Conservation (phyloP, 768 basidiomycete genomes). For the Trametes cubensis region DNA sequence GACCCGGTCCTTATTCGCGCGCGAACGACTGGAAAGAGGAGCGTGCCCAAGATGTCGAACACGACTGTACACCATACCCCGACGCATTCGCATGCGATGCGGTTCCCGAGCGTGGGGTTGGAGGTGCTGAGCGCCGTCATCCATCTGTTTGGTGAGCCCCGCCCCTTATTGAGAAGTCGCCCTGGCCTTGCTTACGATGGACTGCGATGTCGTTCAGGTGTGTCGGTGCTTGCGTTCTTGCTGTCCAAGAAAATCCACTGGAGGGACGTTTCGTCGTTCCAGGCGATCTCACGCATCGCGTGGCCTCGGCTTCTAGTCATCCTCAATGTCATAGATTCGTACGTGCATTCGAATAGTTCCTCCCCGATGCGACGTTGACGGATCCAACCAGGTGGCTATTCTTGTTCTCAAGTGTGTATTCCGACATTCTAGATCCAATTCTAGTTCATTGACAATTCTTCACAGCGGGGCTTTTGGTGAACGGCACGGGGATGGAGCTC, state of each 20-base stretch:
- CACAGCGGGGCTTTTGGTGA: slow-evolving; percentile 47
- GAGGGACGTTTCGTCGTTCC: slow-evolving; percentile 35
- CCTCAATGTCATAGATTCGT: slow-evolving; percentile 46
- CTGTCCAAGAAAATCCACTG: slow-evolving; percentile 43
- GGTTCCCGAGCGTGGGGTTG: slow-evolving; percentile 20
- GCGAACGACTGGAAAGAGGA: too few relatives aligned
- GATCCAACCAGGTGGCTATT: slow-evolving; percentile 40
- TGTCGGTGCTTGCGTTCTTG: slow-evolving; percentile 39
- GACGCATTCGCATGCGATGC: slow-evolving; percentile 14
- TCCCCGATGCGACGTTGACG: background rate
- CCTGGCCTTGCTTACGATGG: too few relatives aligned
- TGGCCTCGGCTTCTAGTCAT: slow-evolving; percentile 47
- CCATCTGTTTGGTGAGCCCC: slow-evolving; percentile 23
- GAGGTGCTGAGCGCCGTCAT: slow-evolving; percentile 20
- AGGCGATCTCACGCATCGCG: slow-evolving; percentile 36
- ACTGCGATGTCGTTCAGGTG: slow-evolving; percentile 24
- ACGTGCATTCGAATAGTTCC: background rate
- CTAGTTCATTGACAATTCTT: too few relatives aligned
- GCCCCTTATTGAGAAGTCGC: background rate
- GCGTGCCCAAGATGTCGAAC: background rate
- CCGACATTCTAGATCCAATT: too few relatives aligned
- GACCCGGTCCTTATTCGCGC: too few relatives aligned
- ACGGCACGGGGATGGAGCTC: slow-evolving; percentile 47
- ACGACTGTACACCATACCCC: background rate
- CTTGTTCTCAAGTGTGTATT: slow-evolving; percentile 43